Percentiles rank a stretch among this genome's conserved stretches.
Conservation (phyloP, 176 grass and related monocot genomes). For the Paspalum vaginatum region DNA sequence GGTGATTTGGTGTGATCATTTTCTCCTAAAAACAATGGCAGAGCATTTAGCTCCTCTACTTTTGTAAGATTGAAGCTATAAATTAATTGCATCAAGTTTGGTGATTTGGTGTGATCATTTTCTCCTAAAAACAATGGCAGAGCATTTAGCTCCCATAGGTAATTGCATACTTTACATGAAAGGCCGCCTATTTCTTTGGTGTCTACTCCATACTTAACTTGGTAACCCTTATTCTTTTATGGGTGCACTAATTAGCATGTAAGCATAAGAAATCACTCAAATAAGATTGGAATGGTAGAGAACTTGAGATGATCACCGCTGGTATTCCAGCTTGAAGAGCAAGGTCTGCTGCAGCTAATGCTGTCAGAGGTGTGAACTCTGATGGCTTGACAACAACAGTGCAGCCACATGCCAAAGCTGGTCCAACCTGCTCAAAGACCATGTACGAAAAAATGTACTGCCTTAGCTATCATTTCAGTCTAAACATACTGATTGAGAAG, state of each 20-base stretch:
- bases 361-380: slow-evolving; percentile 96
- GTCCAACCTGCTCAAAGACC: slow-evolving; percentile 69
- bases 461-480: slow-evolving; percentile 11
- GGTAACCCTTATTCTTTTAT: slow-evolving; percentile 2
- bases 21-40: slow-evolving; percentile 9
- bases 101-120: neutral
- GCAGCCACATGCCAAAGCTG: slow-evolving; percentile 93
- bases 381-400: slow-evolving; percentile 96
- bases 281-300: slow-evolving; percentile 21
- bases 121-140: slow-evolving; percentile 8
- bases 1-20: neutral
- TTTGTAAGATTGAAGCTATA: neutral
- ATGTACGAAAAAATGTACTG: slow-evolving; percentile 18
- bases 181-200: neutral
- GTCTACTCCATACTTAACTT: neutral
- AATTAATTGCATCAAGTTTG: neutral
- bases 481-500: slow-evolving; percentile 12
- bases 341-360: slow-evolving; percentile 95
- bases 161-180: neutral
- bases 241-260: slow-evolving; percentile 2
- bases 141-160: slow-evolving; percentile 12
- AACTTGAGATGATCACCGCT: slow-evolving; percentile 62
- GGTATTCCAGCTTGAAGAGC: slow-evolving; percentile 99
- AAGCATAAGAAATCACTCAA: slow-evolving; percentile 34
- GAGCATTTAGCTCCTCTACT: slow-evolving; percentile 1